These are phyloP conservation scores for Obelidium mucronatum DNA, from an alignment of 192 early-diverging fungal species.

Conservation along the genomic window DNA sequence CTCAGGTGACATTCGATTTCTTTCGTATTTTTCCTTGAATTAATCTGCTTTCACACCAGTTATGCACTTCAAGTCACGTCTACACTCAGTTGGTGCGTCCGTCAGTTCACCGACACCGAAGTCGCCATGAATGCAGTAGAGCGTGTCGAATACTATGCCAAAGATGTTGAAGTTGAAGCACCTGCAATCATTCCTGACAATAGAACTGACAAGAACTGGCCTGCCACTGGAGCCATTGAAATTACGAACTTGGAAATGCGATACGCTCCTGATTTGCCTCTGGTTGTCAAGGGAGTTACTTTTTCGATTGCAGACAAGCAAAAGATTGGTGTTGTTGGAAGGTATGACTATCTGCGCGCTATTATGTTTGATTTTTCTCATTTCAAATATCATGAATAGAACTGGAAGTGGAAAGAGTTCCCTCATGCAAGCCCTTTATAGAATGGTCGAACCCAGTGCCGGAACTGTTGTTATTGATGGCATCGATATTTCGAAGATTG, in stretches of 20 bases:
- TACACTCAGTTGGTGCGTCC: constrained; percentile 75
- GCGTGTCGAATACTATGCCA: constrained; percentile 54
- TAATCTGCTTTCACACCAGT: constrained; percentile 43
- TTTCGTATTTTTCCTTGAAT: background rate
- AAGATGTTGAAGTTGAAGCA: constrained; percentile 48
- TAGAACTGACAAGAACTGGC: constrained; percentile 55
- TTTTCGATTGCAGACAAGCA: constrained; percentile 44
- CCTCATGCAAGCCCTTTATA: constrained; percentile 73
- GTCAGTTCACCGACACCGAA: constrained; percentile 69
- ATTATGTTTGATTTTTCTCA: background rate
- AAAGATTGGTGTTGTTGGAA: constrained; percentile 64
- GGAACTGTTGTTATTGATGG: constrained; percentile 79
- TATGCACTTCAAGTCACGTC: constrained; percentile 83
- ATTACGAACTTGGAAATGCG: constrained; percentile 49
- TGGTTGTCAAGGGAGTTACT: constrained; percentile 49
- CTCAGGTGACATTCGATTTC: constrained; percentile 47
- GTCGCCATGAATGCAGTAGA: constrained; percentile 65
- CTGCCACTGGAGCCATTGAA: constrained; percentile 51
- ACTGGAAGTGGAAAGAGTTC: constrained; percentile 88
- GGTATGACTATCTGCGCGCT: background rate
- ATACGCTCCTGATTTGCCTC: constrained; percentile 58
- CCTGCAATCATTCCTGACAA: constrained; percentile 30
- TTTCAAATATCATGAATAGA: constrained; percentile 26
- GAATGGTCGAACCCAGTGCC: constrained; percentile 63
- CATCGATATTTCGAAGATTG: constrained; percentile 68